Evolutionary conservation across 768 basidiomycete genomes (phyloP).

Genomic region (Boletus coccyginus): DNA sequence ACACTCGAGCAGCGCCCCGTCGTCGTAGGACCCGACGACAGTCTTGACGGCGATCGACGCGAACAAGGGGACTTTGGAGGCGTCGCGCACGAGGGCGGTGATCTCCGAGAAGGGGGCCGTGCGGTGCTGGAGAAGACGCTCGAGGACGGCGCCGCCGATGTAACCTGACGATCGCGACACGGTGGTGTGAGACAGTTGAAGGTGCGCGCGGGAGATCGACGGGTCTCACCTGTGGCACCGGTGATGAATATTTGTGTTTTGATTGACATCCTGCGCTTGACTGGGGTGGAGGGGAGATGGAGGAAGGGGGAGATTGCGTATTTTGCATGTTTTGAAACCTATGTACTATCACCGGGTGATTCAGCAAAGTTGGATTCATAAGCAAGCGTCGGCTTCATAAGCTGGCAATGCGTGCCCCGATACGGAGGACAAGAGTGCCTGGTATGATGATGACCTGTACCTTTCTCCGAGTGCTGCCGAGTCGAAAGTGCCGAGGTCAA

Average conservation of each 20-base stretch:
- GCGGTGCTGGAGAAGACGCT: constrained; percentile 21
- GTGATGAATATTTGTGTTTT: constrained; percentile 42
- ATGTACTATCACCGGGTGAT: no score
- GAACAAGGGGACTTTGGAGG: constrained; percentile 14
- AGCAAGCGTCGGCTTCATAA: no score
- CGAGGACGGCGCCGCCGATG: constrained; percentile 28
- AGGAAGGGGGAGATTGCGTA: neutral
- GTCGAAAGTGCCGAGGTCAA: no score
- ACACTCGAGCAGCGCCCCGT: constrained; percentile 37
- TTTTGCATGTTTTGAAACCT: no score
- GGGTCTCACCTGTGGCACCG: constrained; percentile 42
- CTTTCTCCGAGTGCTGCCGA: no score
- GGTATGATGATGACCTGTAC: no score
- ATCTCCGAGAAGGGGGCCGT: constrained; percentile 11
- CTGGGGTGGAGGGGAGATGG: no score
- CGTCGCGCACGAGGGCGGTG: constrained; percentile 28
- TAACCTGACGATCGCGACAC: constrained; percentile 21
- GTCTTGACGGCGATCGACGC: constrained; percentile 20
- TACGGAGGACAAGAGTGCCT: no score
- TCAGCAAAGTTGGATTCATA: no score
- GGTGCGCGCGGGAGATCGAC: neutral
- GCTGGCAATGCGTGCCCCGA: no score
- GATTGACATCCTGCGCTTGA: constrained; percentile 3
- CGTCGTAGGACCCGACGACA: constrained; percentile 40
- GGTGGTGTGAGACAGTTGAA: no score